These are phyloP conservation scores for Tubosaeta sp. DNA, from an alignment of 768 basidiomycete species.

Conservation along the genomic window DNA sequence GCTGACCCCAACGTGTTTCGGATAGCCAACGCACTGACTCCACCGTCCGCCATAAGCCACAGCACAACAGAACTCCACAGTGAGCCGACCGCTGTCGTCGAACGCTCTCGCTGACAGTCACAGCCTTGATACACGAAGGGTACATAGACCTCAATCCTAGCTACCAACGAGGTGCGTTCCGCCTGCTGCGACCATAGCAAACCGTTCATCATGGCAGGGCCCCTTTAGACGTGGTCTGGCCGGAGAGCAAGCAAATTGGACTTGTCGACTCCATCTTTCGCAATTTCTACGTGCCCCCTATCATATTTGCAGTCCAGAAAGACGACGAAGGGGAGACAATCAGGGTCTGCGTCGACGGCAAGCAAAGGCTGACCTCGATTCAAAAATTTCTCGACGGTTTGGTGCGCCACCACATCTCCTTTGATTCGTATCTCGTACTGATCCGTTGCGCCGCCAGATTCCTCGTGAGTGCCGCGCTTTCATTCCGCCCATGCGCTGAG, in stretches of 20 bases:
- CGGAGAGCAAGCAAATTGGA: conserved; percentile 56
- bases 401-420: conserved; percentile 21
- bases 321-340: conserved; percentile 40
- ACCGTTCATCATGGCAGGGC: conserved; percentile 1
- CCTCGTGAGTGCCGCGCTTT: conserved; percentile 40
- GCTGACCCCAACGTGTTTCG: conserved; percentile 40
- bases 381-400: conserved; percentile 46
- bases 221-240: conserved; percentile 69
- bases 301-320: conserved; percentile 43
- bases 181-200: not conserved
- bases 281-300: conserved; percentile 51
- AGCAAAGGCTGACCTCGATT: conserved; percentile 48
- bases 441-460: conserved; percentile 36
- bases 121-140: conserved; percentile 66
- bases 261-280: conserved; percentile 49
- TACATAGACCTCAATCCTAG: conserved; percentile 65
- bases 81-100: conserved; percentile 22
- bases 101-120: not conserved
- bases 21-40: conserved; percentile 39
- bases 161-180: conserved; percentile 62
- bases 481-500: conserved; percentile 8
- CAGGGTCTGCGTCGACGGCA: conserved; percentile 49
- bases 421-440: not conserved
- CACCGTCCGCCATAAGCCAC: conserved; percentile 38
- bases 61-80: conserved; percentile 46